phyloP scores from a whole-genome alignment of 2,329 filamentous ascomycete genomes.

The Lanzia echinophila region DNA sequence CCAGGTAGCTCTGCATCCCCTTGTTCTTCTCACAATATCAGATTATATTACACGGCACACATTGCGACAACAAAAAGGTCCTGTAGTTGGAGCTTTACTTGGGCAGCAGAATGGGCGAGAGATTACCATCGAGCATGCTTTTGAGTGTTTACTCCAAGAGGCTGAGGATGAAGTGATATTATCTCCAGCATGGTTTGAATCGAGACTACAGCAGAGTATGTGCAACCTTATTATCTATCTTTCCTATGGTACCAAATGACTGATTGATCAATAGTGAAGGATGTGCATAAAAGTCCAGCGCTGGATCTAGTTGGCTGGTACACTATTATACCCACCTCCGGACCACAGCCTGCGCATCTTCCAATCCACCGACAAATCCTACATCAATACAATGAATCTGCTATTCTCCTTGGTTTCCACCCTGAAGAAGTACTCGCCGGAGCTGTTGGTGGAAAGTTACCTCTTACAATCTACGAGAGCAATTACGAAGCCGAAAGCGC shows the following conservation, averaged over 20 bases:
- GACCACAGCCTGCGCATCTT: constrained; percentile 61
- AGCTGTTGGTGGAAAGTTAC: constrained; percentile 70
- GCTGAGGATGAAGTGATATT: constrained; percentile 53
- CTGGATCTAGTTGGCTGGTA: constrained; percentile 93
- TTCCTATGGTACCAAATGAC: neutral
- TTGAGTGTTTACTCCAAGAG: constrained; percentile 59
- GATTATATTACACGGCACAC: constrained; percentile 93
- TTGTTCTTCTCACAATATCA: constrained; percentile 92
- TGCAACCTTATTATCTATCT: constrained; percentile 17
- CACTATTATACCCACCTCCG: constrained; percentile 65
- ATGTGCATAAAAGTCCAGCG: constrained; percentile 76
- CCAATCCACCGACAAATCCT: constrained; percentile 75
- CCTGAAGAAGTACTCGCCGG: constrained; percentile 49
- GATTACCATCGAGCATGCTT: constrained; percentile 88
- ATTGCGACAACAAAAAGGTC: constrained; percentile 65
- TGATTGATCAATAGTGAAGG: constrained; percentile 55
- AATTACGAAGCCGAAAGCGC: constrained; percentile 64
- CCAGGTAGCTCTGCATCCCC: constrained; percentile 79
- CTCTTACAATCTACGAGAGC: constrained; percentile 86
- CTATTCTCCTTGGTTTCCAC: constrained; percentile 82
- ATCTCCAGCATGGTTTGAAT: constrained; percentile 64
- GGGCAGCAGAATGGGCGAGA: constrained; percentile 87
- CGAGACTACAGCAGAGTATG: constrained; percentile 79
- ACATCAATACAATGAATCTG: constrained; percentile 70
- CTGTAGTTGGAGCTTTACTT: constrained; percentile 79